These are phyloP conservation scores for Ophiosphaerella korrae DNA, from an alignment of 2,329 filamentous ascomycete species.

Conservation along the genomic window DNA sequence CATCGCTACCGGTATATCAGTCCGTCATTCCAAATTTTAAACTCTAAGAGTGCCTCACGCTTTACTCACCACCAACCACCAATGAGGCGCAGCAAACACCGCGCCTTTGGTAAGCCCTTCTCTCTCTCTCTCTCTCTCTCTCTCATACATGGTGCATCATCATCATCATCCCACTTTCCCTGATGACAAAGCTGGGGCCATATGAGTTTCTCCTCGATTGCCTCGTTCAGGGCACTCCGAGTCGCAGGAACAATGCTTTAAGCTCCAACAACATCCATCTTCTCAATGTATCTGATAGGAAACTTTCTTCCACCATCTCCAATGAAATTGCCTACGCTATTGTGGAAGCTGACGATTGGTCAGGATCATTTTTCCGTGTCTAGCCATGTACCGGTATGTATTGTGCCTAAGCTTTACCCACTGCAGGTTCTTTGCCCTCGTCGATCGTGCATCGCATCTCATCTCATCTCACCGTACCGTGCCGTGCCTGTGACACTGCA, in stretches of 20 bases:
- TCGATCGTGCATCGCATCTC: not conserved
- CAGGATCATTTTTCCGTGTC: not conserved
- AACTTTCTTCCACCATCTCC: not conserved
- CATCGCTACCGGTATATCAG: too few relatives aligned
- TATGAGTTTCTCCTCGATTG: constrained; percentile 29
- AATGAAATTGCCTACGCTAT: not conserved
- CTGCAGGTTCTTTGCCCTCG: not conserved
- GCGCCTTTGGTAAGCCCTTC: constrained; percentile 12
- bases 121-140: not conserved
- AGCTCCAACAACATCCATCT: constrained; percentile 30
- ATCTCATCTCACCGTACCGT: not conserved
- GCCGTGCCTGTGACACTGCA: not conserved
- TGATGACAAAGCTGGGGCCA: constrained; percentile 46
- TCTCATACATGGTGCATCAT: not conserved
- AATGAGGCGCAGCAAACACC: not conserved
- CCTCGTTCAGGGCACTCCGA: constrained; percentile 1
- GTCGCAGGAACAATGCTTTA: constrained; percentile 30
- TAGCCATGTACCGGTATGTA: too few relatives aligned
- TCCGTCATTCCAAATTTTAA: not conserved
- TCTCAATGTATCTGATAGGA: constrained; percentile 29
- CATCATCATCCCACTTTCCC: not conserved
- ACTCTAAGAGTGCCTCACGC: too few relatives aligned
- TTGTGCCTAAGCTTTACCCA: not conserved
- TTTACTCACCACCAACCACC: too few relatives aligned
- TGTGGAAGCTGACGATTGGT: constrained; percentile 9